Evolutionary conservation across 257 asterid species (phyloP).

Genomic region (Solanum pinnatisectum): DNA sequence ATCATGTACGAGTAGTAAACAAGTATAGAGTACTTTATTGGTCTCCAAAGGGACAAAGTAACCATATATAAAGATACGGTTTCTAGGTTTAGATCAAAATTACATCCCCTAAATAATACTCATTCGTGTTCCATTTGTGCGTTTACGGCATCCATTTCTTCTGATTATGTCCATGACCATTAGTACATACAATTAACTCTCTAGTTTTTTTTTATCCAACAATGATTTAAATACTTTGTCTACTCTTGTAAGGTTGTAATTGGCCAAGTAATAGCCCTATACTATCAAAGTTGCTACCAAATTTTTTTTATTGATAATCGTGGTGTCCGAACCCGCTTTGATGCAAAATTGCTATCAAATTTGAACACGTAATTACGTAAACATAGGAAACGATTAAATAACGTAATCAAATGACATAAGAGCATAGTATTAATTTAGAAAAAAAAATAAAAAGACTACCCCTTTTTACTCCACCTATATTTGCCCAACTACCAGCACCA

Average conservation of each 20-base stretch:
- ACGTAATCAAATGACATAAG: background rate
- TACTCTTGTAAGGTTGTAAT: background rate
- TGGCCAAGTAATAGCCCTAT: background rate
- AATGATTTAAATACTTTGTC: background rate
- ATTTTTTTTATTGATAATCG: rapidly evolving
- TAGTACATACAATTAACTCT: background rate
- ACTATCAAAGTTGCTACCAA: background rate
- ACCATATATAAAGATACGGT: background rate
- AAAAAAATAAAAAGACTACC: background rate
- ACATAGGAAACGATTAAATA: background rate
- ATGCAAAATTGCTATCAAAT: background rate
- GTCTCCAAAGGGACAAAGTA: background rate
- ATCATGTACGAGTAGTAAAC: background rate
- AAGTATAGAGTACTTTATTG: background rate
- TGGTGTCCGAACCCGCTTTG: rapidly evolving
- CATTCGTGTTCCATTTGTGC: background rate
- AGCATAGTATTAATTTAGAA: background rate
- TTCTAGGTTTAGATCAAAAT: background rate
- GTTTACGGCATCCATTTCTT: background rate
- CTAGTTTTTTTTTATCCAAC: background rate
- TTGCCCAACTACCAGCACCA: background rate
- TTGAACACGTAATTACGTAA: background rate
- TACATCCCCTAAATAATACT: background rate
- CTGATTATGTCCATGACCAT: background rate
- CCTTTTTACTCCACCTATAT: background rate